Conservation (phyloP, 805 yeast genomes). For the Candida sanyiensis region DNA sequence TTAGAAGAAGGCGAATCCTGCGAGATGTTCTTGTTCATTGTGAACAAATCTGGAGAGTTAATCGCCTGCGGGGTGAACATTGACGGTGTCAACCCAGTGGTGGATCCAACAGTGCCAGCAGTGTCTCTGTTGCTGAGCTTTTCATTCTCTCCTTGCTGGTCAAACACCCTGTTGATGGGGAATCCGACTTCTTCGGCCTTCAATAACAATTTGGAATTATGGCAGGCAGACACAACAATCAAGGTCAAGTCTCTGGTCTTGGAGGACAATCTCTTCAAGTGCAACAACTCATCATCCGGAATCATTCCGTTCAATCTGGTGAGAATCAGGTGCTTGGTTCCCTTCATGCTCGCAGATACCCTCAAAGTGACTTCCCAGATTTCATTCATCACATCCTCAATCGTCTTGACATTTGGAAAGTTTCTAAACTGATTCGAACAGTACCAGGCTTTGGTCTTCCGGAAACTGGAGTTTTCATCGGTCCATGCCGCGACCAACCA, state of each 20-base stretch:
- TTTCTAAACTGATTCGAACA: constrained; percentile 30
- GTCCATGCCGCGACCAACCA: constrained; percentile 91
- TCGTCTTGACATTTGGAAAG: constrained; percentile 17
- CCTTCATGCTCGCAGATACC: constrained; percentile 29
- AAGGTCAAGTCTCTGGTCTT: constrained; percentile 50
- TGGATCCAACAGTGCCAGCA: constrained; percentile 24
- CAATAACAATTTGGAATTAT: constrained; percentile 44
- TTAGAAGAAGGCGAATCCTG: constrained; percentile 19
- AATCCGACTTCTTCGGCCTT: constrained; percentile 28
- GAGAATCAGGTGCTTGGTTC: constrained; percentile 56
- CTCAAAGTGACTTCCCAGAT: constrained; percentile 56
- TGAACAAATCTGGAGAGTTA: constrained; percentile 26
- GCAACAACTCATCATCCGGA: constrained; percentile 76
- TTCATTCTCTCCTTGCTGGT: constrained; percentile 17
- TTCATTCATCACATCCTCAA: constrained; percentile 57
- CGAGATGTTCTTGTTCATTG: constrained; percentile 8
- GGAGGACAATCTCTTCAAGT: constrained; percentile 70
- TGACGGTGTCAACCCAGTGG: constrained; percentile 25
- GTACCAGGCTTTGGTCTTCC: constrained; percentile 62
- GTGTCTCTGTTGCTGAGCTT: constrained; percentile 12
- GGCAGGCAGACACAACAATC: constrained; percentile 64
- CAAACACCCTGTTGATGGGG: constrained; percentile 31
- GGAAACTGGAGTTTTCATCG: constrained; percentile 69
- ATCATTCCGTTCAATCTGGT: constrained; percentile 68
- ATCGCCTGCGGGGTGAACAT: constrained; percentile 25